Conservation (phyloP, 2,329 filamentous ascomycete species). For the Fusarium caatingaense region DNA sequence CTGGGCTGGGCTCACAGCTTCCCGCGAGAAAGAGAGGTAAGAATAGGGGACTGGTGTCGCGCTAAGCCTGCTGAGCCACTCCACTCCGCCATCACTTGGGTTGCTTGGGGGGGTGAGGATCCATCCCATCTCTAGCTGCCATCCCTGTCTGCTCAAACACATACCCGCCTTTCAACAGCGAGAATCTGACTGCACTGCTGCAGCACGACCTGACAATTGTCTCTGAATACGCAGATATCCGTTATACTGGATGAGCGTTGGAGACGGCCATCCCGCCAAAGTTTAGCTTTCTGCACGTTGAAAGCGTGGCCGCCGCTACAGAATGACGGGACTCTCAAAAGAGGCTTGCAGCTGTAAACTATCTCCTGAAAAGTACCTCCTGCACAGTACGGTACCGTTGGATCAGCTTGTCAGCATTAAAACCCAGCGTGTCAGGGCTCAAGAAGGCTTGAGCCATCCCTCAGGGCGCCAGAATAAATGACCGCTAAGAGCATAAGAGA, state of each 20-base stretch:
- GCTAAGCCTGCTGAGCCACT: constrained; percentile 50
- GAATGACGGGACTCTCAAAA: background rate
- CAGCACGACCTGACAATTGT: constrained; percentile 4
- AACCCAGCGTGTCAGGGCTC: constrained; percentile 22
- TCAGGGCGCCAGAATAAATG: no score
- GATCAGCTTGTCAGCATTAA: constrained; percentile 32
- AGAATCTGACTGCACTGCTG: constrained; percentile 23
- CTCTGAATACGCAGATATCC: constrained; percentile 4
- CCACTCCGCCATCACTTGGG: constrained; percentile 43
- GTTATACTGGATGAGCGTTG: constrained; percentile 17
- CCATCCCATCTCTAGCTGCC: constrained; percentile 37
- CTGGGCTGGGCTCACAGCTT: constrained; percentile 35
- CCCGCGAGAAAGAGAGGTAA: constrained; percentile 30
- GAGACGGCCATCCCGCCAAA: constrained; percentile 26
- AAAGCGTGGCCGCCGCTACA: constrained; percentile 2
- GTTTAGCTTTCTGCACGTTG: constrained; percentile 24
- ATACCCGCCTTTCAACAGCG: constrained; percentile 23
- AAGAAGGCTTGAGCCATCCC: constrained; percentile 15
- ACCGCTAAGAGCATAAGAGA: no score
- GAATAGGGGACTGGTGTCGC: constrained; percentile 48
- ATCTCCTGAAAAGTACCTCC: background rate
- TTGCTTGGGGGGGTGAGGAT: constrained; percentile 40
- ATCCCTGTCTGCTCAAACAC: constrained; percentile 34
- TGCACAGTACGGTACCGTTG: constrained; percentile 1
- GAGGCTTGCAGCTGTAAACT: constrained; percentile 17